A percentile compares a stretch with the other conserved stretches of the same genome.
phyloP scores from a whole-genome alignment of 2,329 filamentous ascomycete species.

The Colletotrichum incanum region DNA sequence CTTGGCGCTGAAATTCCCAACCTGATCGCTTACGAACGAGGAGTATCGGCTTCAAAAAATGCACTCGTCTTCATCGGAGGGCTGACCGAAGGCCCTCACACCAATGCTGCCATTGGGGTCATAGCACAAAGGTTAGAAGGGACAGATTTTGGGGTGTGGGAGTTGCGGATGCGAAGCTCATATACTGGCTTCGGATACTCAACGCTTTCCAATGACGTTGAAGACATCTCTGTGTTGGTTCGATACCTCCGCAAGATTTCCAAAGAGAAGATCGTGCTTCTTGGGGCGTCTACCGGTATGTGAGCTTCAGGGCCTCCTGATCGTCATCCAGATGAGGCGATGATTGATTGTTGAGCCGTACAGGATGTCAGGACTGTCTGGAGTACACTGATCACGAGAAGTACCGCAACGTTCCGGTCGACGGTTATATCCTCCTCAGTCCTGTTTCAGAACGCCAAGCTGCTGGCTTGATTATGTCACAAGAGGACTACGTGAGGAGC shows the following conservation, averaged over 20 bases:
- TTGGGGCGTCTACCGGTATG: constrained; percentile 55
- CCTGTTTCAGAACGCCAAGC: constrained; percentile 84
- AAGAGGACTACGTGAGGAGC: constrained; percentile 57
- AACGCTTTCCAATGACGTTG: constrained; percentile 66
- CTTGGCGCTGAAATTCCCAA: neutral
- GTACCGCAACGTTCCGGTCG: constrained; percentile 63
- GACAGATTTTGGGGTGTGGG: constrained; percentile 67
- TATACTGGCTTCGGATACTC: constrained; percentile 67
- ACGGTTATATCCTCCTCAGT: constrained; percentile 85
- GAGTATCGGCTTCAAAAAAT: neutral
- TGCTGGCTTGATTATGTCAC: constrained; percentile 61
- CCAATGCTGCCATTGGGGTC: constrained; percentile 68
- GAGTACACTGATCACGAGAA: constrained; percentile 63
- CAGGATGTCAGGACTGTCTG: constrained; percentile 72
- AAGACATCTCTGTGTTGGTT: constrained; percentile 67
- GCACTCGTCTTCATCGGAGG: constrained; percentile 1
- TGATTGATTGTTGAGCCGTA: constrained; percentile 45
- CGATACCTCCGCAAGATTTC: constrained; percentile 66
- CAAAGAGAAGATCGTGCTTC: constrained; percentile 66
- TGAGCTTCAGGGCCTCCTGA: neutral
- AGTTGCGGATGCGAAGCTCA: constrained; percentile 69
- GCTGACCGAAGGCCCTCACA: constrained; percentile 77
- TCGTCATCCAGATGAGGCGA: neutral
- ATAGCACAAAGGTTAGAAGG: constrained; percentile 61
- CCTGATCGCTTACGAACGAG: neutral